Evolutionary conservation across 1,139 yeast genomes (phyloP).

Genomic region (Blastobotrys ciferrii): DNA sequence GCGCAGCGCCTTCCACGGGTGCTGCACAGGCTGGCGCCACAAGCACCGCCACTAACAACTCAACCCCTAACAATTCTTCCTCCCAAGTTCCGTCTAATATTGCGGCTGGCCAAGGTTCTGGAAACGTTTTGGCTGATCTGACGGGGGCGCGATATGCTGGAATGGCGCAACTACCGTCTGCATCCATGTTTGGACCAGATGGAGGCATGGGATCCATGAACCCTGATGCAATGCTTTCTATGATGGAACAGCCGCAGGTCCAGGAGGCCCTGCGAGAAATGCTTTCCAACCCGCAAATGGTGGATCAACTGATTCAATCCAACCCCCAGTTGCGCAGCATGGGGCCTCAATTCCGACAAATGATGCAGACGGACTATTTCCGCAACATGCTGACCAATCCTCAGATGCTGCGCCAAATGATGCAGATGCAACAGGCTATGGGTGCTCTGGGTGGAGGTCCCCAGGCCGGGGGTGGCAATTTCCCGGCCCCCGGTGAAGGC

Average conservation of each 20-base stretch:
- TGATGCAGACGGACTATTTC: conserved; percentile 81
- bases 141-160: conserved; percentile 98
- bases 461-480: conserved; percentile 30
- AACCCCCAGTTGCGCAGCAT: conserved; percentile 75
- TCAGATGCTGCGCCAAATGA: conserved; percentile 64
- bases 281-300: conserved; percentile 78
- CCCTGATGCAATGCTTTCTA: conserved; percentile 66
- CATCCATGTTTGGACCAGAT: conserved; percentile 91
- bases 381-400: conserved; percentile 67
- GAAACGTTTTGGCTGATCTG: conserved; percentile 85
- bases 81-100: conserved; percentile 62
- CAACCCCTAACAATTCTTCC: conserved; percentile 13
- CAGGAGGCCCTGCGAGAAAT: conserved; percentile 79
- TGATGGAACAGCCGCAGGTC: conserved; percentile 79
- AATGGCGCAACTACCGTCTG: conserved; percentile 79
- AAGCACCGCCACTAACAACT: conserved; percentile 21
- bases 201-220: conserved; percentile 76
- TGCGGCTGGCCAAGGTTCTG: conserved; percentile 85
- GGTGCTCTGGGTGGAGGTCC: conserved; percentile 31
- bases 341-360: conserved; percentile 87
- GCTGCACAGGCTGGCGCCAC: conserved; percentile 28
- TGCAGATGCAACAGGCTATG: conserved; percentile 63
- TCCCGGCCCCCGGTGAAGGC: conserved; percentile 55
- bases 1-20: conserved; percentile 40
- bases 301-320: conserved; percentile 78